These are phyloP conservation scores for Leucaena leucocephala DNA, from an alignment of 306 rosid species.

Conservation along the genomic window DNA sequence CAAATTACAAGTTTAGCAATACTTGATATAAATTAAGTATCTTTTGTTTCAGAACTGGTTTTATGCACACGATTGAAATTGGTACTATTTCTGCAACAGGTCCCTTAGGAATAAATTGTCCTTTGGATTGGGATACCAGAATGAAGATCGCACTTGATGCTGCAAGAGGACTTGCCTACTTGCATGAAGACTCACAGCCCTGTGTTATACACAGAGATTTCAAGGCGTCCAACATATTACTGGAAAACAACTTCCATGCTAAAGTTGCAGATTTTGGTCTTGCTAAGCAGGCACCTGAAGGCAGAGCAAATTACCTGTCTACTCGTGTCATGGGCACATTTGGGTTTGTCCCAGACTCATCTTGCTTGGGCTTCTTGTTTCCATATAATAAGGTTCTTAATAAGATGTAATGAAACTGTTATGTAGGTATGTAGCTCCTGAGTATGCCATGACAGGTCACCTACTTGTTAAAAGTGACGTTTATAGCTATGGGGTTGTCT, in stretches of 20 bases:
- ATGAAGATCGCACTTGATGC: constrained; percentile 99
- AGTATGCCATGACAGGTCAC: constrained; percentile 98
- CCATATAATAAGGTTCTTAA: constrained; percentile 21
- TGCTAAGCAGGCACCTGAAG: constrained; percentile 97
- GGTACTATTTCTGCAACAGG: constrained; percentile 53
- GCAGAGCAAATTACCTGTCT: constrained; percentile 82
- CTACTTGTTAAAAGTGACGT: constrained; percentile 95
- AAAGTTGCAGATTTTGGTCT: constrained; percentile 99
- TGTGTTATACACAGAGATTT: constrained; percentile 96
- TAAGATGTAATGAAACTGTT: constrained; percentile 40
- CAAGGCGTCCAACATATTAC: constrained; percentile 94
- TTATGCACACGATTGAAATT: constrained; percentile 26
- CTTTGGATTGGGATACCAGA: constrained; percentile 96
- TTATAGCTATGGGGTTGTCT: constrained; percentile 95
- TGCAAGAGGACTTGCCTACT: constrained; percentile 94
- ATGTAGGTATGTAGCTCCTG: constrained; percentile 96
- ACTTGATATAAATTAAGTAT: background rate
- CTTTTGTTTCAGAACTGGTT: background rate
- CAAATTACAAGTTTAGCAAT: background rate
- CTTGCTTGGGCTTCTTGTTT: constrained; percentile 27
- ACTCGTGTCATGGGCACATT: constrained; percentile 99
- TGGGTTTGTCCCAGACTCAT: constrained; percentile 67
- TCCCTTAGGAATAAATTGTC: constrained; percentile 90
- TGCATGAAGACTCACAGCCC: constrained; percentile 97
- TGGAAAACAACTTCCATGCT: constrained; percentile 88